Evolutionary conservation across 768 basidiomycete genomes (phyloP).

Genomic region (Naganishia randhawae): DNA sequence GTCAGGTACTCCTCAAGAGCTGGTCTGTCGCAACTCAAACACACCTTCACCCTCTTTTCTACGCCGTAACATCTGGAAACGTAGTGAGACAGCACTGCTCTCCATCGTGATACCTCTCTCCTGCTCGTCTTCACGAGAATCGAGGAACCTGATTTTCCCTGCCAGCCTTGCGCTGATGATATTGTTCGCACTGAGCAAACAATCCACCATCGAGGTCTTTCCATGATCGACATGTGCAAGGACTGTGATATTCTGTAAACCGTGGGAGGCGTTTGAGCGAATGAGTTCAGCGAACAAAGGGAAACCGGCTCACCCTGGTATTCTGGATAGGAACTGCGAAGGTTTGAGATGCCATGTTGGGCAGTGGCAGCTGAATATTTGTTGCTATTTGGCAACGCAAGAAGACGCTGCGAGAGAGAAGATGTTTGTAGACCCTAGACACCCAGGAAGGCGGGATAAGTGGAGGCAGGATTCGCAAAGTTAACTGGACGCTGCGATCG

Average conservation of each 20-base stretch:
- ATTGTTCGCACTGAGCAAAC: constrained; percentile 90
- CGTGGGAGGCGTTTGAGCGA: constrained; percentile 57
- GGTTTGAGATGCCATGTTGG: constrained; percentile 21
- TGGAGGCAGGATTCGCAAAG: constrained; percentile 1
- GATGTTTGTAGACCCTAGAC: no score
- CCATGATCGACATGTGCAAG: constrained; percentile 68
- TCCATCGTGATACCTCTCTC: constrained; percentile 99
- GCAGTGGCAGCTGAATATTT: background rate
- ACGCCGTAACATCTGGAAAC: constrained; percentile 69
- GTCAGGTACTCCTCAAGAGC: background rate
- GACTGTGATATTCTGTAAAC: constrained; percentile 71
- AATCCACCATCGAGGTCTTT: constrained; percentile 73
- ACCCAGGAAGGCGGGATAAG: background rate
- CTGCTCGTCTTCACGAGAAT: constrained; percentile 94
- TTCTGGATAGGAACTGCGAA: constrained; percentile 47
- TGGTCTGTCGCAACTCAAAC: constrained; percentile 6
- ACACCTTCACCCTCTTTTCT: constrained; percentile 40
- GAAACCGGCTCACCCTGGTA: constrained; percentile 37
- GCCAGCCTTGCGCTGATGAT: constrained; percentile 93
- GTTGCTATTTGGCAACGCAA: background rate
- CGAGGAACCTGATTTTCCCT: constrained; percentile 91
- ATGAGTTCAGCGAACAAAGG: background rate
- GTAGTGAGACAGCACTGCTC: constrained; percentile 66
- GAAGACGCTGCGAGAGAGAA: background rate
- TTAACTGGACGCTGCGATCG: constrained; percentile 2